Evolutionary conservation across 345 rosid genomes (phyloP).

Genomic region (Bruguiera gymnorhiza): DNA sequence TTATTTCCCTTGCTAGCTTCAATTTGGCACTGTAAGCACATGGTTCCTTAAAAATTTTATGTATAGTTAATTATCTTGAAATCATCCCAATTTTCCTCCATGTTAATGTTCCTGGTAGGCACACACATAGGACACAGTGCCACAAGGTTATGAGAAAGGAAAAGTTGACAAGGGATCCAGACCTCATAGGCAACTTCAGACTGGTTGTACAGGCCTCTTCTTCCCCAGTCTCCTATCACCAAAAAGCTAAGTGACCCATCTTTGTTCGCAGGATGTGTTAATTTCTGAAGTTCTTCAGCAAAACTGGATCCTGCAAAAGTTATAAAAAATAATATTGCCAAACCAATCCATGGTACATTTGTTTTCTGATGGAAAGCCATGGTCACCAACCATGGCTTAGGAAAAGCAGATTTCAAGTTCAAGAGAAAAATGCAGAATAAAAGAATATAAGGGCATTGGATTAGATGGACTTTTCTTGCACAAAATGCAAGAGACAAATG

Average conservation of each 20-base stretch:
- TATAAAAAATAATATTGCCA: background rate
- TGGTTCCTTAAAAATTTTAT: too few relatives aligned
- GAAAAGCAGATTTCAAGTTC: background rate
- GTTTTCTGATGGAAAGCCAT: slow-evolving; percentile 16
- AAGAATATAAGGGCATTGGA: too few relatives aligned
- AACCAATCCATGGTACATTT: background rate
- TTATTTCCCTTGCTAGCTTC: too few relatives aligned
- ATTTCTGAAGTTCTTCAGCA: slow-evolving; percentile 44
- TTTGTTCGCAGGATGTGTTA: slow-evolving; percentile 39
- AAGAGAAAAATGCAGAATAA: background rate
- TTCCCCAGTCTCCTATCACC: slow-evolving; percentile 83
- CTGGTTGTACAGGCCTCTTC: slow-evolving; percentile 61
- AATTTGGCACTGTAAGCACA: too few relatives aligned
- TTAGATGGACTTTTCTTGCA: too few relatives aligned
- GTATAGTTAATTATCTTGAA: too few relatives aligned
- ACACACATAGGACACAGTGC: background rate
- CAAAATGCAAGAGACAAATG: background rate
- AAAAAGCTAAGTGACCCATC: slow-evolving; percentile 58
- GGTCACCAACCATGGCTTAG: slow-evolving; percentile 13
- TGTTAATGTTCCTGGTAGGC: background rate
- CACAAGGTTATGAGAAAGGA: background rate
- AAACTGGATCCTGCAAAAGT: slow-evolving; percentile 2
- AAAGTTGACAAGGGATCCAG: background rate
- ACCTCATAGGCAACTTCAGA: slow-evolving; percentile 71
- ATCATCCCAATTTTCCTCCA: background rate